These are phyloP conservation scores for Aegilops longissima DNA, from an alignment of 176 grass and related monocot genomes.

Conservation along the genomic window DNA sequence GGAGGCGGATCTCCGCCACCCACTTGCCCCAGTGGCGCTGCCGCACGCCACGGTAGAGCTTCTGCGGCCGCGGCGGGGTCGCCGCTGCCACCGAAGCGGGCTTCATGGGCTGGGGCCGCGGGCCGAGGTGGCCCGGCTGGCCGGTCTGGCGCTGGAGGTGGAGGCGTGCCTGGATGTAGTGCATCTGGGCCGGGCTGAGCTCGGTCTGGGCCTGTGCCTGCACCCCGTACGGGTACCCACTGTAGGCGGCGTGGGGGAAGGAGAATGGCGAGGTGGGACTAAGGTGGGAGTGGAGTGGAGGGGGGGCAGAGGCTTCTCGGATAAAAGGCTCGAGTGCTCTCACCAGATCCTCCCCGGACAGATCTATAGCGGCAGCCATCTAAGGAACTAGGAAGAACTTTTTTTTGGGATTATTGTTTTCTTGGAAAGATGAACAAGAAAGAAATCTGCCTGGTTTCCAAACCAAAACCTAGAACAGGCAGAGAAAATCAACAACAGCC, in stretches of 20 bases:
- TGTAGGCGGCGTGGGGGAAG: slow-evolving; percentile 27
- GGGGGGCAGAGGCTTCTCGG: slow-evolving; percentile 34
- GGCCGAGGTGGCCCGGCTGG: slow-evolving; percentile 35
- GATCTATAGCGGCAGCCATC: slow-evolving; percentile 52
- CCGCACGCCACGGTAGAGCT: slow-evolving; percentile 77
- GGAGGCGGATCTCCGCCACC: slow-evolving; percentile 84
- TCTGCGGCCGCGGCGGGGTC: slow-evolving; percentile 42
- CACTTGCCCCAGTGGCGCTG: slow-evolving; percentile 90
- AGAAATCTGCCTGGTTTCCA: slow-evolving; percentile 21
- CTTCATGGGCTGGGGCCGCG: slow-evolving; percentile 56
- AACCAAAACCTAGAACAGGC: slow-evolving; percentile 35
- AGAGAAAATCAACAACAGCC: slow-evolving; percentile 31
- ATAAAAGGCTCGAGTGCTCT: slow-evolving; percentile 64
- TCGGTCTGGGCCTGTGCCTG: background rate
- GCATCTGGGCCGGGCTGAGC: slow-evolving; percentile 50
- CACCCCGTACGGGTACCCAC: slow-evolving; percentile 9
- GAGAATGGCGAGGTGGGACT: slow-evolving; percentile 39
- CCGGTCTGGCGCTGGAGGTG: slow-evolving; percentile 34
- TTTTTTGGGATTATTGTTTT: slow-evolving; percentile 19
- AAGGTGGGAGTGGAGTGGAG: slow-evolving; percentile 7
- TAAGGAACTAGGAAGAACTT: background rate
- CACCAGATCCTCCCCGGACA: slow-evolving; percentile 58
- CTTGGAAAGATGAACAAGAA: background rate
- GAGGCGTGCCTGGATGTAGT: slow-evolving; percentile 51
- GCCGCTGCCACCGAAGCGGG: slow-evolving; percentile 6